Base-by-base conservation (phyloP, 2,329 filamentous ascomycete genomes). In the Venturia oleaginea region DNA sequence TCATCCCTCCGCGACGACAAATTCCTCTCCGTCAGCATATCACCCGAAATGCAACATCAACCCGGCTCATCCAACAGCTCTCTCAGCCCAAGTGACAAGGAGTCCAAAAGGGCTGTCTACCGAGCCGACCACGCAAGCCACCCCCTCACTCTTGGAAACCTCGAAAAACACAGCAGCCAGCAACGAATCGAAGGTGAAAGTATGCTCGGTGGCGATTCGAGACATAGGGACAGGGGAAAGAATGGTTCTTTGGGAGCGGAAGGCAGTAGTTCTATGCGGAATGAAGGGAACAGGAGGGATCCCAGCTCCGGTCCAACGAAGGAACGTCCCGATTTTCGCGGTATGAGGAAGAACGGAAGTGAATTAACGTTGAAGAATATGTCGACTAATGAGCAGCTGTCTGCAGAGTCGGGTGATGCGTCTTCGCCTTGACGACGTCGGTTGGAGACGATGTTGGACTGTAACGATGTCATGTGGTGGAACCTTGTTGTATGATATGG, bases 1-100 rank as follows among this genome's bases (percentile, higher is more conserved):
- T 80, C 79, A 32, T 73, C 75, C 60, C 71, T 84, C 4, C 76
- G 83, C 19, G 81, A 85, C 68, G 80, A 83, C 65, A 84, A 83
- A 68, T 57, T 57, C 30, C 51, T 57, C 19, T 57, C 51, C 51
- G 51, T 57, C 30, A 57, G 51, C 13, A 34, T 57, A 34, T 57
- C 51, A 11, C 51, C 51, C 15, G 17, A 57, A 57, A 32, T 57
- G 51, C 51, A 57, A 34, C 30, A 57, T 17, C 51, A 34, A 34
- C 51, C 51, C 15, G 30, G 51, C 51, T 57, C 51, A 13, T 13
- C 7, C 27, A 57, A 57, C 24, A 34, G 51, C 27, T 57, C 51
- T n/a, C 51, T 57, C 27, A 57, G 51, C 30, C 51, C 51, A 17
- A 34, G 51, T 7, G 51, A 57, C 15, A 57, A 34, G 17, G 51